phyloP scores from a whole-genome alignment of 148 eudicot genomes.

The Chenopodium formosanum region DNA sequence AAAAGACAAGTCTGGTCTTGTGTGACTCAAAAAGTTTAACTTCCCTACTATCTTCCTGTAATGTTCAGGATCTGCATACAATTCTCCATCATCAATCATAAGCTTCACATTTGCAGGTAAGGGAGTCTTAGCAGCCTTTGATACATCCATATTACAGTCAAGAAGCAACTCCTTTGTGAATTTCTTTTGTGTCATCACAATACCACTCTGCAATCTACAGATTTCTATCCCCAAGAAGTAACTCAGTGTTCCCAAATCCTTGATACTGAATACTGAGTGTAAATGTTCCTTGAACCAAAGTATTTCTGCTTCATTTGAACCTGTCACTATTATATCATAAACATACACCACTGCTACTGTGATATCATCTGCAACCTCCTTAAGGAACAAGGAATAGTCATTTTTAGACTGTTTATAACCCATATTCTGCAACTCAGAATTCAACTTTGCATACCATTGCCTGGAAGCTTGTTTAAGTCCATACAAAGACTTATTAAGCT shows the following conservation, averaged over 20 bases:
- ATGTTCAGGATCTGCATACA: too few species aligned
- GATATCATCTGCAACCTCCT: rapidly evolving
- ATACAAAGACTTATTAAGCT: background rate
- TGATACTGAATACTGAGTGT: background rate
- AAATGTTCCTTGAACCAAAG: background rate
- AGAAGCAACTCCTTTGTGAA: too few species aligned
- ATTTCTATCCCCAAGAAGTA: background rate
- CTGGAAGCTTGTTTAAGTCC: background rate
- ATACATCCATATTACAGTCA: too few species aligned
- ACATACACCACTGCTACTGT: background rate
- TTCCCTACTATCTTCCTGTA: too few species aligned
- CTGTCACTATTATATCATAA: background rate
- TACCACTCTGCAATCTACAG: too few species aligned
- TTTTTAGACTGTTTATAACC: background rate
- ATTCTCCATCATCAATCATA: too few species aligned
- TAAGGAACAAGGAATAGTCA: background rate
- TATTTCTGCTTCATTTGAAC: background rate
- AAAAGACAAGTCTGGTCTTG: too few species aligned
- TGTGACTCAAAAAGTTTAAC: too few species aligned
- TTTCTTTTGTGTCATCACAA: too few species aligned
- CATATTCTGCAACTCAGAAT: background rate
- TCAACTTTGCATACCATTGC: background rate
- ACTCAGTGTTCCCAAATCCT: background rate
- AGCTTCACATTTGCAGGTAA: too few species aligned
- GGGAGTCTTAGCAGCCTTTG: too few species aligned